These are phyloP conservation scores for Penicillium crystallinum DNA, from an alignment of 495 filamentous ascomycete genomes.

Conservation along the genomic window DNA sequence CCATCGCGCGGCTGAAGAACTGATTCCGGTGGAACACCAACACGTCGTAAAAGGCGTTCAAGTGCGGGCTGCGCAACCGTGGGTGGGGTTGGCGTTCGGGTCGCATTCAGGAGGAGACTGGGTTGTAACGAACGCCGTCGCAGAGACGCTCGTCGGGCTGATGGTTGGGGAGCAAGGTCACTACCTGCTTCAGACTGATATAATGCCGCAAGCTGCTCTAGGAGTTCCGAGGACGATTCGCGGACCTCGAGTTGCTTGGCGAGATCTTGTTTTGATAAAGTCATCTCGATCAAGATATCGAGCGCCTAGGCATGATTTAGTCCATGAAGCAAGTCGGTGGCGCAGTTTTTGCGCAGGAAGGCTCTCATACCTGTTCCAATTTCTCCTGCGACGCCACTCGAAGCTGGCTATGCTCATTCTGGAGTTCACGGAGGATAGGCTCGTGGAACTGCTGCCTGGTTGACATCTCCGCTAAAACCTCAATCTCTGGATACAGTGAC, in stretches of 20 bases:
- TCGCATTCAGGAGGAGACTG: conserved; percentile 5
- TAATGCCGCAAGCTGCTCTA: conserved; percentile 29
- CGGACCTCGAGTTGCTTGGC: conserved; percentile 26
- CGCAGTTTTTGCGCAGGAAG: neutral
- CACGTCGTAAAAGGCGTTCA: conserved; percentile 34
- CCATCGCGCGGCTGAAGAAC: conserved; percentile 23
- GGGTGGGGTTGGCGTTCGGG: conserved; percentile 11
- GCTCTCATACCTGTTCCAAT: conserved; percentile 29
- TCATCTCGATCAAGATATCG: conserved; percentile 34
- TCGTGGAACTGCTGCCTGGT: conserved; percentile 55
- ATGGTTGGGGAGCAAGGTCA: conserved; percentile 16
- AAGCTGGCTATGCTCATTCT: conserved; percentile 29
- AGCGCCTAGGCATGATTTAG: conserved; percentile 25
- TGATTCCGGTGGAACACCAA: conserved; percentile 32
- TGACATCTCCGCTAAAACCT: conserved; percentile 57
- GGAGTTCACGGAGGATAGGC: conserved; percentile 46
- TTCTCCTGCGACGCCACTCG: conserved; percentile 28
- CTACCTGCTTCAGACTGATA: conserved; percentile 32
- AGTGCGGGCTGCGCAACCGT: conserved; percentile 25
- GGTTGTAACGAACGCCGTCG: conserved; percentile 27
- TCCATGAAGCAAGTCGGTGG: neutral
- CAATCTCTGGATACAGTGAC: conserved; percentile 58
- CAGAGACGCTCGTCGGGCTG: conserved; percentile 29
- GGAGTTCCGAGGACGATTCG: conserved; percentile 34
- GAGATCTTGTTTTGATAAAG: conserved; percentile 26